Conservation (phyloP, 1,284 basidiomycete species). For the Fomes fomentarius region DNA sequence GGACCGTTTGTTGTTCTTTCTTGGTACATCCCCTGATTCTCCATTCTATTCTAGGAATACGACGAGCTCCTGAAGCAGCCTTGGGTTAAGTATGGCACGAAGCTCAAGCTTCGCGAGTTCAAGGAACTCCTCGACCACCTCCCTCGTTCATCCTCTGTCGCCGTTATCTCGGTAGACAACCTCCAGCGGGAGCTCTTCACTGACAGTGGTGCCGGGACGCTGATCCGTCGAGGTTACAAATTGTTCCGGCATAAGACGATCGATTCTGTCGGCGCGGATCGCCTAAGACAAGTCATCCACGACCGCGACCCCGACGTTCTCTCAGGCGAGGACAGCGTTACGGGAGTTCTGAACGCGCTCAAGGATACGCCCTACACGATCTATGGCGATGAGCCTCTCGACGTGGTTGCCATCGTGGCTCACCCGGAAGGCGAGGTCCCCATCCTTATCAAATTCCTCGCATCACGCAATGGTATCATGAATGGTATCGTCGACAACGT, state of each 20-base stretch:
- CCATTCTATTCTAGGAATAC: constrained; percentile 71
- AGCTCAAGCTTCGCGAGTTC: constrained; percentile 99
- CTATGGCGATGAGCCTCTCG: constrained; percentile 97
- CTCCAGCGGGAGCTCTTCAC: constrained; percentile 99
- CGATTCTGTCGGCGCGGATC: constrained; percentile 88
- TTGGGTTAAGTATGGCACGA: constrained; percentile 99
- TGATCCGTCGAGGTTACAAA: constrained; percentile 97
- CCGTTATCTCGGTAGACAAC: constrained; percentile 93
- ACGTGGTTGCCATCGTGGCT: constrained; percentile 93
- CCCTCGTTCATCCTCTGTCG: constrained; percentile 96
- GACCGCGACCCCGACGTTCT: constrained; percentile 95
- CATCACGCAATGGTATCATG: constrained; percentile 87
- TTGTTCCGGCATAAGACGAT: constrained; percentile 89
- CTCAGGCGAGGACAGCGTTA: constrained; percentile 84
- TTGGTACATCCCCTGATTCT: neutral
- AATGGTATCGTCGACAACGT: constrained; percentile 98
- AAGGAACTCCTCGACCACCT: constrained; percentile 99
- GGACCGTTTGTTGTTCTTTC: constrained; percentile 15
- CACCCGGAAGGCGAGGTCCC: constrained; percentile 90
- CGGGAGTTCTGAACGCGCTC: constrained; percentile 86
- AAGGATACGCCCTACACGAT: constrained; percentile 88
- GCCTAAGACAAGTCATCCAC: constrained; percentile 90
- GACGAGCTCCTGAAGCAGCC: constrained; percentile 96
- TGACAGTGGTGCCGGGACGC: constrained; percentile 96
- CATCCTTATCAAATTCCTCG: constrained; percentile 91